Base-by-base conservation (phyloP, 2,329 filamentous ascomycete species). In the Colletotrichum sp. region DNA sequence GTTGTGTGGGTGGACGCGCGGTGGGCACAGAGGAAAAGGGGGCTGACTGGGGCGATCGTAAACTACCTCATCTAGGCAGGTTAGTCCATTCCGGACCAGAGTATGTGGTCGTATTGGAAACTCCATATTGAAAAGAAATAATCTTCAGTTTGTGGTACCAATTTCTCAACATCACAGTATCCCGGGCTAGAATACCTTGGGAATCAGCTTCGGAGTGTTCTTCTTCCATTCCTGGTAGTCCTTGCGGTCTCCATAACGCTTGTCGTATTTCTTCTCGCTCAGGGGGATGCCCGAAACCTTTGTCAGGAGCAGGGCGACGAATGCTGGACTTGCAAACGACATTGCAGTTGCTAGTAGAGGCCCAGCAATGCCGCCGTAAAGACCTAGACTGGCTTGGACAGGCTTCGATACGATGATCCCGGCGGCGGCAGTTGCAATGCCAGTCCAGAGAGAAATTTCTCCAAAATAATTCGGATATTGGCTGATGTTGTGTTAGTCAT, bases 391-490 rank as follows among this genome's bases (percentile, higher is more conserved):
- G 3, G 85, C 79, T 81, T 91, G 90, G 3, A 90, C 90, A 0
- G 90, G 87, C n/a, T 83, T 84, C 16, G 86, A 85, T 2, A 89
- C 82, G 64, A 95, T 84, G 2, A 91, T 85, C 1, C 92, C 91
- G 0, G 89, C 90, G 0, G 91, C 88, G 1, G 87, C 83, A 7
- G 90, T 89, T 1, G 92, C 92, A 73, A 94, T 89, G 2, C 93
- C 93, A 0, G 90, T 91, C 93, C 92, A 95, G 36, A 95, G 85
- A 13, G 91, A 92, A 32, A 87, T 88, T 82, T 94, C 93, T n/a
- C 93, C 93, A 81, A 94, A 93, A 84, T 94, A 94, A 80, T 94
- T 93, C 1, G 93, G 93, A 82, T 93, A 91, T 75, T 91, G 84
- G 63, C 87, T 85, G 32, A 4, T 48, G n/a, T 61, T 14, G 7